These are phyloP conservation scores for Fusarium falciforme DNA, from an alignment of 2,329 filamentous ascomycete genomes.

Conservation along the genomic window DNA sequence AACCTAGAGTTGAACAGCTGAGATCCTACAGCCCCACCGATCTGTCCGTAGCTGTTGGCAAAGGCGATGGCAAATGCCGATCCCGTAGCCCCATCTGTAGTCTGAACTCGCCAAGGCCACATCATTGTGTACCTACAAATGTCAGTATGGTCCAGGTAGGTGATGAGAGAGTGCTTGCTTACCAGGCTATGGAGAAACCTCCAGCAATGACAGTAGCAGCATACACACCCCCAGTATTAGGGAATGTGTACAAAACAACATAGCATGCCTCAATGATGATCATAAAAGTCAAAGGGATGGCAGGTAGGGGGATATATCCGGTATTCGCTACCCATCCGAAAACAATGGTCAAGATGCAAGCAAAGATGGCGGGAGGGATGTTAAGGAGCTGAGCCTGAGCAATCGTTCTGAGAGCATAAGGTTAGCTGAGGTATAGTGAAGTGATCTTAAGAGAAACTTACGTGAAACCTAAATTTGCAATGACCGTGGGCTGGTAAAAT, in stretches of 20 bases:
- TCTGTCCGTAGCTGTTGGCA: constrained; percentile 26
- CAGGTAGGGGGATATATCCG: not conserved
- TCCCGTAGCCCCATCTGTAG: constrained; percentile 20
- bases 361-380: constrained; percentile 32
- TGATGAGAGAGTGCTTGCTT: not conserved
- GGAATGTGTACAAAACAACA: not conserved
- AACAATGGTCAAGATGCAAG: constrained; percentile 36
- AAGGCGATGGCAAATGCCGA: constrained; percentile 27
- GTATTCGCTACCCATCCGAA: not conserved
- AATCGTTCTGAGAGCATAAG: constrained; percentile 44
- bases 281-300: not conserved
- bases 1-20: constrained; percentile 11
- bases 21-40: constrained; percentile 22
- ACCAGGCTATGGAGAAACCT: constrained; percentile 44
- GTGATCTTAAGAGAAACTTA: not conserved
- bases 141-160: not conserved
- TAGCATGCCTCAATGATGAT: not conserved
- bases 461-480: constrained; percentile 51
- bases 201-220: constrained; percentile 59
- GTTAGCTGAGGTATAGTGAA: not conserved
- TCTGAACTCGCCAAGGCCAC: constrained; percentile 48
- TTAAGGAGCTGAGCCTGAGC: constrained; percentile 16
- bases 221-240: constrained; percentile 55
- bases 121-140: constrained; percentile 49
- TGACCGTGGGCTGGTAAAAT: constrained; percentile 58